Evolutionary conservation across 2,329 filamentous ascomycete genomes (phyloP).

Genomic region (Zelopaecilomyces penicillatus): DNA sequence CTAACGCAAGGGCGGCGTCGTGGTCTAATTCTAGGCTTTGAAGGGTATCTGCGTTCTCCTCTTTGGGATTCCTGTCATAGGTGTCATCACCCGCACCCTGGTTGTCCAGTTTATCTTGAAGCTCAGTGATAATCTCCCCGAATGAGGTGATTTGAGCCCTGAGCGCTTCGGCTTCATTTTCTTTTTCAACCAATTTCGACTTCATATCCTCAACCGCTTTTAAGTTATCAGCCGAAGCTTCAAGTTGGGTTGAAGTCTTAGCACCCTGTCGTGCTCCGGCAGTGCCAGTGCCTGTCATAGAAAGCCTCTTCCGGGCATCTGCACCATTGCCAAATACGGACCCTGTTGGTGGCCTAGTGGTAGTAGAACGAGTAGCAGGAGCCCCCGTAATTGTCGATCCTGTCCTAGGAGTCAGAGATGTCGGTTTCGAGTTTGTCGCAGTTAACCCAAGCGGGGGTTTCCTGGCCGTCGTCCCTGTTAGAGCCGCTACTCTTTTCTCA

Average conservation of each 20-base stretch:
- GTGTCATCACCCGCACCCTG: slow-evolving; percentile 27
- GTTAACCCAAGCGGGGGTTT: too few species aligned
- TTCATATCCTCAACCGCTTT: slow-evolving; percentile 55
- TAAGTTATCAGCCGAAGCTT: slow-evolving; percentile 32
- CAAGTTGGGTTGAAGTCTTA: slow-evolving; percentile 31
- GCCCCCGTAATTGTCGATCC: slow-evolving; percentile 17
- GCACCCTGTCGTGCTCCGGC: slow-evolving; percentile 17
- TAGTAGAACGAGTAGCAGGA: slow-evolving; percentile 26
- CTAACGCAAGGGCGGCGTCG: slow-evolving; percentile 36
- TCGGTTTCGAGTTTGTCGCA: slow-evolving; percentile 30
- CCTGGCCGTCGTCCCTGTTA: too few species aligned
- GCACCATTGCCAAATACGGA: slow-evolving; percentile 10
- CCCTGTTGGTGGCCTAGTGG: slow-evolving; percentile 24
- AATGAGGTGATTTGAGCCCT: slow-evolving; percentile 48
- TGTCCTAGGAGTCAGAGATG: slow-evolving; percentile 22
- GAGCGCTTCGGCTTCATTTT: slow-evolving; percentile 48
- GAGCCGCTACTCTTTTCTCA: slow-evolving; percentile 20
- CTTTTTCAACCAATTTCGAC: slow-evolving; percentile 48
- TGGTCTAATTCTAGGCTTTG: slow-evolving; percentile 43
- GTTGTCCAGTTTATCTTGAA: slow-evolving; percentile 42
- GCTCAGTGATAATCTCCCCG: slow-evolving; percentile 46
- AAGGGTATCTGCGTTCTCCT: slow-evolving; percentile 36
- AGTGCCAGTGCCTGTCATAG: slow-evolving; percentile 35
- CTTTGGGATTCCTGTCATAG: slow-evolving; percentile 32
- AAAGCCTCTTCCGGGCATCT: slow-evolving; percentile 49